A percentile compares a stretch with the other conserved stretches of the same genome.
Evolutionary conservation across 1,284 basidiomycete genomes (phyloP).

Genomic region (Boletus holoroseus): DNA sequence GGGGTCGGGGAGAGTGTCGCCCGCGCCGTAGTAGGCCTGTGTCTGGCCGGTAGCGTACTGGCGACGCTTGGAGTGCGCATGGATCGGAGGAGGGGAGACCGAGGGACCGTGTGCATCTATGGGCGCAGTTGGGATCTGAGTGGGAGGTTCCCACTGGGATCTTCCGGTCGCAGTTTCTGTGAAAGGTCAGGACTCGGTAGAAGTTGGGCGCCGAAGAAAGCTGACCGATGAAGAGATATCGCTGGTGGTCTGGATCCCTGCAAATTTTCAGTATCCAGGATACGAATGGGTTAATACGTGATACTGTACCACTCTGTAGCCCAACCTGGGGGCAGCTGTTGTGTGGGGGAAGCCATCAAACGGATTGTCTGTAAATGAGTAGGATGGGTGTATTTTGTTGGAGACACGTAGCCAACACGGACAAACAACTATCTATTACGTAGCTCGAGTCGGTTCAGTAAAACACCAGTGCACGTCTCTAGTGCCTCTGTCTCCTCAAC

Average conservation of each 20-base stretch:
- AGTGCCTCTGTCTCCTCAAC: conserved; percentile 68
- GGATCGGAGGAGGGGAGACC: conserved; percentile 37
- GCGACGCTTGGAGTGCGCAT: conserved; percentile 58
- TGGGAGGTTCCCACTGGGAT: conserved; percentile 63
- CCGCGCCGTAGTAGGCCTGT: conserved; percentile 72
- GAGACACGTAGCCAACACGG: conserved; percentile 35
- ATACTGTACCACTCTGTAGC: conserved; percentile 73
- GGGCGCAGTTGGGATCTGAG: conserved; percentile 34
- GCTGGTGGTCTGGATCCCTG: conserved; percentile 78
- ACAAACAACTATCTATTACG: conserved; percentile 28
- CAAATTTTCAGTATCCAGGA: conserved; percentile 6
- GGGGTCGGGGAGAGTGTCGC: conserved; percentile 41
- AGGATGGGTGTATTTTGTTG: conserved; percentile 18
- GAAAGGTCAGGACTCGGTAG: conserved; percentile 10
- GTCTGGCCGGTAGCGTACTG: conserved; percentile 90
- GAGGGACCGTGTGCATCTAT: conserved; percentile 38
- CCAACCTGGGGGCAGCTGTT: conserved; percentile 85
- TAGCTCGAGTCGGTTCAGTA: conserved; percentile 55
- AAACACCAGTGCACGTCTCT: conserved; percentile 67
- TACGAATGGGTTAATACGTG: fast-evolving
- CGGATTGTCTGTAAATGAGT: conserved; percentile 3
- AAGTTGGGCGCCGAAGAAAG: not conserved
- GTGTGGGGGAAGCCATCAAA: conserved; percentile 61
- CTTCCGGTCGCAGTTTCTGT: conserved; percentile 52
- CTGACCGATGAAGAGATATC: conserved; percentile 80